A percentile compares a stretch with the other conserved stretches of the same genome.
These are phyloP conservation scores for Entonaema liquescens DNA, from an alignment of 495 filamentous ascomycete genomes.

Conservation along the genomic window DNA sequence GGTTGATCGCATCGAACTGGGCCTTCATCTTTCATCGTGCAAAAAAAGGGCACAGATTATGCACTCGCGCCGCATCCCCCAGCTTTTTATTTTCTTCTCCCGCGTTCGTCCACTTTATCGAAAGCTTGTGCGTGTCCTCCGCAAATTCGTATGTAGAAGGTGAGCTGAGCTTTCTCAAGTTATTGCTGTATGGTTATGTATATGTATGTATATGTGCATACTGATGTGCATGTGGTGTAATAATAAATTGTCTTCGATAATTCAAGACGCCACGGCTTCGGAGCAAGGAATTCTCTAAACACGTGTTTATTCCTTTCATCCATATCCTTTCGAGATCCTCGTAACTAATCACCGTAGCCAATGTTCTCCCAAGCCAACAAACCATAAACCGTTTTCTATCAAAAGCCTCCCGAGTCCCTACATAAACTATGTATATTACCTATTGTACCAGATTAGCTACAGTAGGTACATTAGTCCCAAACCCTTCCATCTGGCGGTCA, in stretches of 20 bases:
- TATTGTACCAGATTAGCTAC: too few species aligned
- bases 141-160: not conserved
- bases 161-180: too few species aligned
- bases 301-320: not conserved
- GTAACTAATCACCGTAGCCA: not conserved
- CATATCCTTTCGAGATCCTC: not conserved
- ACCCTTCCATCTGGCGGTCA: not conserved
- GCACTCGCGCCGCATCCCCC: not conserved
- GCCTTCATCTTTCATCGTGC: too few species aligned
- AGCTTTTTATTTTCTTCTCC: slow-evolving; percentile 1
- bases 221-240: too few species aligned
- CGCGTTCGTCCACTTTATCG: not conserved
- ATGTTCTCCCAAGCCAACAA: not conserved
- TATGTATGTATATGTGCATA: too few species aligned
- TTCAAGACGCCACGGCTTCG: not conserved
- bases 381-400: not conserved
- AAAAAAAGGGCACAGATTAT: not conserved
- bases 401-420: not conserved
- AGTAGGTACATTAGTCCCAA: not conserved
- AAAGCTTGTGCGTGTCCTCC: too few species aligned
- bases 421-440: too few species aligned
- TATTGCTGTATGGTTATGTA: too few species aligned
- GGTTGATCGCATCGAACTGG: too few species aligned
- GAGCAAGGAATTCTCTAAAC: not conserved
- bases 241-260: not conserved